Base-by-base conservation (phyloP, 805 yeast species). In the Saturnispora bothae region DNA sequence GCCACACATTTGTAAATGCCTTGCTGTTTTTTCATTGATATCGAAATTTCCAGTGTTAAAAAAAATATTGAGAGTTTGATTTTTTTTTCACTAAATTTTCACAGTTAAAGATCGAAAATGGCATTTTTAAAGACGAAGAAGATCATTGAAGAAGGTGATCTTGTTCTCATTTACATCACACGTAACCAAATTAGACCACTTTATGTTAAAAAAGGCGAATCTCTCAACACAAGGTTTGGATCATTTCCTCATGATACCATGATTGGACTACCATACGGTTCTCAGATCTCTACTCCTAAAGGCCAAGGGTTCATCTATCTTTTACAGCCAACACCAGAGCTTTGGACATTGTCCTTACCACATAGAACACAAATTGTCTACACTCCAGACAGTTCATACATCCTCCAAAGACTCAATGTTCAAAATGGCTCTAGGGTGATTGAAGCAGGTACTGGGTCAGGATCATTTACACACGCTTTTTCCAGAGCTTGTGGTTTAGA, bases 381-480 rank as follows among this genome's bases (percentile, higher is more conserved):
- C 56, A 83, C 96, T 0, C 95, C 95, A 8, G 99, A 92, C 57
- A 82, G 96, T 2, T 75, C 94, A 21, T 92, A 84, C 51, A 86
- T 92, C 39, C 72, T 83, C 45, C 95, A 89, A 56, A 64, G 95
- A 50, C 63, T 92, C 45, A 70, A 75, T 32, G 77, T 92, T 39
- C 65, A 73, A 15, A 74, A 83, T 12, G 88, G 89, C 1, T 70
- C 85, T 1, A 63, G 74, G 42, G 94, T 92, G 10, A 79, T 92
- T 33, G 99, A 92, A 61, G 95, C 97, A 1, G 99, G 99, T 27
- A 92, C 99, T 0, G 99, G 98, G 0, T 83, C 95, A 5, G 99
- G 94, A 0, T 85, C 96, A 1, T 84, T 92, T 53, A 82, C 95
- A 3, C 99, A 92, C 60, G 79, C 95, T 0, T 74, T 92, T 56